Percentiles rank a stretch among this genome's conserved stretches.
These are phyloP conservation scores for Penicillium ucsense DNA, from an alignment of 495 filamentous ascomycete species.

Conservation along the genomic window DNA sequence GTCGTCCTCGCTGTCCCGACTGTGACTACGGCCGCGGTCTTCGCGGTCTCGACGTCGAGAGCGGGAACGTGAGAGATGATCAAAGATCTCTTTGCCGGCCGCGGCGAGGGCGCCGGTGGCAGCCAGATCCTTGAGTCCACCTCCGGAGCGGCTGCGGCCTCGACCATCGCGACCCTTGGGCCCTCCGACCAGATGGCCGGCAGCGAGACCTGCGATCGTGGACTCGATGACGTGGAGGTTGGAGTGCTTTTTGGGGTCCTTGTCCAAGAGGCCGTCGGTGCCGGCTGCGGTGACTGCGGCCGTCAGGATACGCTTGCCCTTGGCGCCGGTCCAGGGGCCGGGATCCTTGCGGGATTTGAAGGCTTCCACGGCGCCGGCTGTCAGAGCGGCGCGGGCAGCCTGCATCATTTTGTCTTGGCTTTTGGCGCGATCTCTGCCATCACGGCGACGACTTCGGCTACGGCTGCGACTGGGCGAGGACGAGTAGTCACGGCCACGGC, in stretches of 20 bases:
- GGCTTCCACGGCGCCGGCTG: constrained; percentile 80
- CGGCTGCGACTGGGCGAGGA: constrained; percentile 20
- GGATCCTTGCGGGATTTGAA: constrained; percentile 79
- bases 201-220: constrained; percentile 74
- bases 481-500: constrained; percentile 46
- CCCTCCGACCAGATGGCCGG: constrained; percentile 73
- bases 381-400: constrained; percentile 74
- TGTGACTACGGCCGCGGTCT: constrained; percentile 15
- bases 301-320: constrained; percentile 79
- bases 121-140: constrained; percentile 54
- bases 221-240: constrained; percentile 62
- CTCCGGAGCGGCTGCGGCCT: constrained; percentile 18
- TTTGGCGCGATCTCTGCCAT: constrained; percentile 47
- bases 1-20: constrained; percentile 15
- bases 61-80: constrained; percentile 50
- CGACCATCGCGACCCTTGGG: neutral
- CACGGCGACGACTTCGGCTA: constrained; percentile 26
- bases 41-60: constrained; percentile 46
- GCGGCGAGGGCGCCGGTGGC: constrained; percentile 68
- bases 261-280: constrained; percentile 65
- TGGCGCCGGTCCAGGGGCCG: constrained; percentile 73
- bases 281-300: constrained; percentile 78
- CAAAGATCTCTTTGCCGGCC: constrained; percentile 69
- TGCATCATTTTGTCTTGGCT: constrained; percentile 43
- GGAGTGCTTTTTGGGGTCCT: constrained; percentile 62